Percentiles rank a stretch among this genome's conserved stretches.
These are phyloP conservation scores for Magnaporthiopsis incrustans DNA, from an alignment of 2,329 filamentous ascomycete genomes.

Conservation along the genomic window DNA sequence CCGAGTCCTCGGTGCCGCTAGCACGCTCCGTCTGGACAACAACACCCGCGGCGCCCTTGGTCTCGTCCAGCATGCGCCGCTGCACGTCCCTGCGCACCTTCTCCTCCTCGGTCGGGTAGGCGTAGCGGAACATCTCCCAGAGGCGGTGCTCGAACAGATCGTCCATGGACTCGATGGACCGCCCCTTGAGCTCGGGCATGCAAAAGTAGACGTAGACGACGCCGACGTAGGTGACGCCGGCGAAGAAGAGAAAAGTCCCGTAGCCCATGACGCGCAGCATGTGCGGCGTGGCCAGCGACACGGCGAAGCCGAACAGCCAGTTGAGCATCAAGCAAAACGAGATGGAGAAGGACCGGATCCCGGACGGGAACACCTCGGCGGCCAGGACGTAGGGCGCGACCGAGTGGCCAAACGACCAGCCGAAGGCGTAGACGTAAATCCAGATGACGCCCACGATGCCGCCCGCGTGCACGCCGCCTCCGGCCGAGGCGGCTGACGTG, in stretches of 20 bases:
- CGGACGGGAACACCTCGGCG: constrained; percentile 25
- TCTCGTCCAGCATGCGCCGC: constrained; percentile 6
- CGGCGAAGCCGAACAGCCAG: constrained; percentile 26
- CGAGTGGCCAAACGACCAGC: constrained; percentile 21
- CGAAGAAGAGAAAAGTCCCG: constrained; percentile 27
- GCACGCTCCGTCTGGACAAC: not conserved
- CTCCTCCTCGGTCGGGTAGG: constrained; percentile 24
- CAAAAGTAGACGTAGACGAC: constrained; percentile 30
- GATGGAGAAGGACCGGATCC: constrained; percentile 23
- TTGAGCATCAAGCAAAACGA: constrained; percentile 22
- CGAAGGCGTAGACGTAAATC: constrained; percentile 22
- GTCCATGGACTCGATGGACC: constrained; percentile 41
- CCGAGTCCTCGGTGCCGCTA: not conserved
- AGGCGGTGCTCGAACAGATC: constrained; percentile 31
- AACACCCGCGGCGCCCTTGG: constrained; percentile 1
- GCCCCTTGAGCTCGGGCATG: constrained; percentile 41
- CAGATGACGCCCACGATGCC: constrained; percentile 32
- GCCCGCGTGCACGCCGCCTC: constrained; percentile 26
- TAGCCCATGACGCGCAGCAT: constrained; percentile 29
- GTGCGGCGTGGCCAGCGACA: constrained; percentile 23
- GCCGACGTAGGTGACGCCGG: constrained; percentile 26
- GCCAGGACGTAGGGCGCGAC: constrained; percentile 20
- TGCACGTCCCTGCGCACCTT: constrained; percentile 13
- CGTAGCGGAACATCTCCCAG: constrained; percentile 32
- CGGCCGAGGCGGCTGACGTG: constrained; percentile 11